Base-by-base conservation (phyloP, 2,329 filamentous ascomycete genomes). In the Ophiostoma montium region DNA sequence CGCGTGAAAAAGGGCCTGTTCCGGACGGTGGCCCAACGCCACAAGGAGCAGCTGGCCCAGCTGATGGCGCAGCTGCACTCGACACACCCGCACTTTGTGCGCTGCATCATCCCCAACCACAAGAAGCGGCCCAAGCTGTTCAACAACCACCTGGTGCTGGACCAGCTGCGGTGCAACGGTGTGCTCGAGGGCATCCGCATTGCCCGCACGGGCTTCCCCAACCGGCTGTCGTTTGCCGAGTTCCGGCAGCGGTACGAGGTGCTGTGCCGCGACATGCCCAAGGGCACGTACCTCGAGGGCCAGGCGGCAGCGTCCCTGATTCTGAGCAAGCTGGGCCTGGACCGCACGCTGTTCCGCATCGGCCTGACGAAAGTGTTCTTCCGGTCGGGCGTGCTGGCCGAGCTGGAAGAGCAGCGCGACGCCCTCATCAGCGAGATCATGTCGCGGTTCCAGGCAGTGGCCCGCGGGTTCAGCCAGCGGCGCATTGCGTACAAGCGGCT, bases 171-270 rank as follows among this genome's bases (percentile, higher is more conserved):
- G 47, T 98, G 92, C 67, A 98, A 98, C 62, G 92, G 92, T 84
- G 92, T 98, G 3, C 73, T 98, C n/a, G 92, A 98, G 67, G 92
- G 92, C 54, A 98, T 98, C 60, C 80, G 92, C 53, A 98, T 98
- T 64, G 92, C 92, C 21, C 80, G 92, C 42, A 98, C 94, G 5
- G 92, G 92, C 21, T 98, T 98, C 63, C 92, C 92, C 46, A 98
- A 98, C 62, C 76, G 92, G 57, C 72, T 98, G 31, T 76, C 86
- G 0, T 98, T 98, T 62, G 76, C 85, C 3, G 94, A 98, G 61
- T 98, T 98, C 67, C 80, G 92, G 48, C 86, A 94, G 59, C 82
- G 92, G 54, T 98, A 98, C 63, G 92, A 96, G 62, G 90, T 98
- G 7, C 76, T 98, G 7, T 96, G 90, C 62, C 75, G 75, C 12